Evolutionary conservation across 805 yeast genomes (phyloP), one percentile per base, ranked within the genome.

Genomic region (Debaryomyces castellii): DNA sequence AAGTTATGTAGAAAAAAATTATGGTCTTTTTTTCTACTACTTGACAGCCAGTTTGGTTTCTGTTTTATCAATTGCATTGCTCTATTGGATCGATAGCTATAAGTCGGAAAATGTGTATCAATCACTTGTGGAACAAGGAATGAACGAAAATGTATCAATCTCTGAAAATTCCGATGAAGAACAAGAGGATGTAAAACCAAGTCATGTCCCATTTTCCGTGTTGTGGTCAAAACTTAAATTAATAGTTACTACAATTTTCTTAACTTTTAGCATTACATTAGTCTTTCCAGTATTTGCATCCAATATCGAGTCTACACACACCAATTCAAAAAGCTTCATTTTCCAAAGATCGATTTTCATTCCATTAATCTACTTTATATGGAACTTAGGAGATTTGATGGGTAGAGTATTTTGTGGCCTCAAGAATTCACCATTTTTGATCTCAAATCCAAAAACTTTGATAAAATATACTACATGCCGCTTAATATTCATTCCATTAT

Each of bases 221-320:
- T 65, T 89, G 16, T 85, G 88, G 78, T 47, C 66, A 1, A 85
- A 86, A 54, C 70, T 92, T 41, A 76, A 80, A 50, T 74, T 66
- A 46, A 80, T 90, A 28, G 90, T 82, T 1, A 58, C 78, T 48
- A 74, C 96, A 1, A 87, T 92, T 16, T 83, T 89, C 56, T 58
- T 83, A 39, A 82, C 89, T 0, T 90, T 92, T 59, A 69, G 83
- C 7, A 74, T 87, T 20, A 86, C 97, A 0, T 72, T 92, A 47
- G 67, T 81, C 14, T 92, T 90, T 71, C 97, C 99, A 0, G 92
- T 91, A 1, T 92, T 89, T 76, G 97, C 97, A 7, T 80, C 91
- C 7, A 73, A 73, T 12, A 81, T 83, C 8, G 73, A 77, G 39
- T 83, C 89, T 2, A 76, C 51, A 2, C 69, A 75, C 51, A 47